A percentile compares a stretch with the other conserved stretches of the same genome.
Conservation (phyloP, 2,329 filamentous ascomycete genomes). For the Hypomyces perniciosus region DNA sequence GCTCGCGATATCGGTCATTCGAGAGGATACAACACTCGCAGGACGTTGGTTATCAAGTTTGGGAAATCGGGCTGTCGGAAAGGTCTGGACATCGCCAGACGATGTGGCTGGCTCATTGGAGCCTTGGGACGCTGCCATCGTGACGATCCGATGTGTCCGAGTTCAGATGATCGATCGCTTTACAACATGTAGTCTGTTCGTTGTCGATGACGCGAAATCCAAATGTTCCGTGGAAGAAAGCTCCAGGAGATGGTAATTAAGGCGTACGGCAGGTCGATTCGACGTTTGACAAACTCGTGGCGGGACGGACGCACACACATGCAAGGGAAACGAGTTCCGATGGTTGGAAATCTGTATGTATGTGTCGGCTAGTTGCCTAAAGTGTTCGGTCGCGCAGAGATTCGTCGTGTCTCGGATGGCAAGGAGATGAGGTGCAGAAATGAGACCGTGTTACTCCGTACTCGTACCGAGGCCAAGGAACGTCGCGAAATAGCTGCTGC, state of each 20-base stretch:
- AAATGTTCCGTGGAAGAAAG: neutral
- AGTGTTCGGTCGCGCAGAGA: conserved; percentile 8
- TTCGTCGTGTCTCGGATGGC: conserved; percentile 7
- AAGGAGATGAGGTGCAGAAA: neutral
- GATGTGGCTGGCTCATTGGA: conserved; percentile 29
- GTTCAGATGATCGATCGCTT: conserved; percentile 10
- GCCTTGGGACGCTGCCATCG: conserved; percentile 34
- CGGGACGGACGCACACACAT: conserved; percentile 2
- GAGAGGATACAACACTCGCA: conserved; percentile 64
- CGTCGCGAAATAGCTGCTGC: neutral
- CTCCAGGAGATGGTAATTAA: neutral
- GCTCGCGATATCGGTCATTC: conserved; percentile 60
- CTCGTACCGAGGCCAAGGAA: neutral
- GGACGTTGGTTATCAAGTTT: conserved; percentile 41
- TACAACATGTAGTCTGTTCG: conserved; percentile 14
- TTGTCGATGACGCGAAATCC: neutral
- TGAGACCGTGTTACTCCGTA: neutral
- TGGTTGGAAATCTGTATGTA: conserved; percentile 1
- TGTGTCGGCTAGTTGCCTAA: conserved; percentile 7
- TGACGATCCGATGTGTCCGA: conserved; percentile 9
- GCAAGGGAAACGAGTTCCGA: neutral
- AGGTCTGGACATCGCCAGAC: conserved; percentile 33
- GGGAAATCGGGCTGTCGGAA: conserved; percentile 35
- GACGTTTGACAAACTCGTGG: conserved; percentile 4
- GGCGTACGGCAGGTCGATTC: conserved; percentile 8